A percentile compares a stretch with the other conserved stretches of the same genome.
phyloP scores from a whole-genome alignment of 768 basidiomycete genomes.

The Mycena kentingensis region DNA sequence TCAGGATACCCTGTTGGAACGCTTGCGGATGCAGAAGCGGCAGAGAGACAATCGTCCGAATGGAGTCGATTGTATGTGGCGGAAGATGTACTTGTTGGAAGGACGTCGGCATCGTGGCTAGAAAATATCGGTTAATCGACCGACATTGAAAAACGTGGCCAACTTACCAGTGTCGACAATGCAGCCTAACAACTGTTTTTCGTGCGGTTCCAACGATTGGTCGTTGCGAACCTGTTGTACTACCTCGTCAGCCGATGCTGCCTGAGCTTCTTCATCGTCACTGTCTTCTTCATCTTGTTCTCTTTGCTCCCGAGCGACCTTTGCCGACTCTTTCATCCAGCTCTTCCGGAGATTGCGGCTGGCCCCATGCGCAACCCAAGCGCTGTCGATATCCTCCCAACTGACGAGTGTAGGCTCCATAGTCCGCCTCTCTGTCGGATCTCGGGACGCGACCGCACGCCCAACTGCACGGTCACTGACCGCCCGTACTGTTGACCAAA shows the following conservation, averaged over 20 bases:
- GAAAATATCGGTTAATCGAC: slow-evolving; percentile 14
- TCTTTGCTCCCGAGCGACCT: slow-evolving; percentile 30
- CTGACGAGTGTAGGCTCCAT: slow-evolving; percentile 62
- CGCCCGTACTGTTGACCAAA: slow-evolving; percentile 68
- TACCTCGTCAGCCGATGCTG: slow-evolving; percentile 70
- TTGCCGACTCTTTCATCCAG: slow-evolving; percentile 59
- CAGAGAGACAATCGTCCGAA: slow-evolving; percentile 87
- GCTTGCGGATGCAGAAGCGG: slow-evolving; percentile 86
- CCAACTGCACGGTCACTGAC: slow-evolving; percentile 81
- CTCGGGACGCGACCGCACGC: slow-evolving; percentile 43
- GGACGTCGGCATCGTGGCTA: slow-evolving; percentile 76
- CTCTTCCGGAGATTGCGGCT: slow-evolving; percentile 53
- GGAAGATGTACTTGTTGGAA: slow-evolving; percentile 91
- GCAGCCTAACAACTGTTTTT: slow-evolving; percentile 76
- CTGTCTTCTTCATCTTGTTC: slow-evolving; percentile 40
- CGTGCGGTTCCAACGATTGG: slow-evolving; percentile 75
- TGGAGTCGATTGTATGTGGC: slow-evolving; percentile 84
- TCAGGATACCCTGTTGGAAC: slow-evolving; percentile 86
- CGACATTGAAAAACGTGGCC: neutral
- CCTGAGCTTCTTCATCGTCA: slow-evolving; percentile 39
- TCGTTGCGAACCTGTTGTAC: slow-evolving; percentile 78
- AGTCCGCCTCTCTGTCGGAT: slow-evolving; percentile 38
- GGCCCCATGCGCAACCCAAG: slow-evolving; percentile 63
- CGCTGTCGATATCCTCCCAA: slow-evolving; percentile 66
- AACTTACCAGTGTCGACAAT: slow-evolving; percentile 79